phyloP scores from a whole-genome alignment of 2,329 filamentous ascomycete species.

The Trichoderma lentiforme region DNA sequence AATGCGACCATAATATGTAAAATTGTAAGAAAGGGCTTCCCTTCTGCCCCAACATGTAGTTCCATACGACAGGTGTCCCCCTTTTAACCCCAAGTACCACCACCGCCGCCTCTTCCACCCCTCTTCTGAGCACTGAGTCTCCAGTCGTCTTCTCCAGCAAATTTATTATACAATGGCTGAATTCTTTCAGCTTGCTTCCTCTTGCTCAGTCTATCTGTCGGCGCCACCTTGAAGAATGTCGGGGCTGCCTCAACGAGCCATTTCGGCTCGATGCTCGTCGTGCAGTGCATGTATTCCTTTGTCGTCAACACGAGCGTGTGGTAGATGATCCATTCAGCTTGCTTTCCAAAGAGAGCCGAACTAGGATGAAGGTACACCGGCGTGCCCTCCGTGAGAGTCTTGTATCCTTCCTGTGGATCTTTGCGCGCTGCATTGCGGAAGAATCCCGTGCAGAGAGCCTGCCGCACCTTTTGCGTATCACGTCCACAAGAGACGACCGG shows the following conservation, averaged over 20 bases:
- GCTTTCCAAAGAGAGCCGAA: slow-evolving; percentile 90
- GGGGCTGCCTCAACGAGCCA: slow-evolving; percentile 94
- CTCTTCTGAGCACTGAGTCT: slow-evolving; percentile 82
- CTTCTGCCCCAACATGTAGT: not conserved
- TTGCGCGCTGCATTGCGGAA: slow-evolving; percentile 95
- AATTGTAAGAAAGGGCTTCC: not conserved
- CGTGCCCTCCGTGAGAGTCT: slow-evolving; percentile 92
- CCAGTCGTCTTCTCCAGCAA: slow-evolving; percentile 92
- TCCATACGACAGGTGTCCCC: not conserved
- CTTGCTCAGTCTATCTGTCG: slow-evolving; percentile 82
- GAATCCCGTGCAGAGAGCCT: slow-evolving; percentile 88
- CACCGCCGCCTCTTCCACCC: slow-evolving; percentile 77
- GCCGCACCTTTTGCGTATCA: slow-evolving; percentile 81
- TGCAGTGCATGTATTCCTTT: slow-evolving; percentile 97
- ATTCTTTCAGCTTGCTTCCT: slow-evolving; percentile 92
- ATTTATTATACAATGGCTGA: slow-evolving; percentile 91
- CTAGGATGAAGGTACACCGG: slow-evolving; percentile 92
- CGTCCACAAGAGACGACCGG: slow-evolving; percentile 79
- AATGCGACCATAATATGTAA: not conserved
- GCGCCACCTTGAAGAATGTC: slow-evolving; percentile 96
- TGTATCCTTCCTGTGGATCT: slow-evolving; percentile 94
- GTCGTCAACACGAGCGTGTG: slow-evolving; percentile 87
- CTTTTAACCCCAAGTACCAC: slow-evolving; percentile 80
- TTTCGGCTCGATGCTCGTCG: slow-evolving; percentile 90
- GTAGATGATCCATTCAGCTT: slow-evolving; percentile 94